Percentiles rank a stretch among this genome's conserved stretches.
phyloP scores from a whole-genome alignment of 371 early-diverging fungal species.

The Mortierella sp. region DNA sequence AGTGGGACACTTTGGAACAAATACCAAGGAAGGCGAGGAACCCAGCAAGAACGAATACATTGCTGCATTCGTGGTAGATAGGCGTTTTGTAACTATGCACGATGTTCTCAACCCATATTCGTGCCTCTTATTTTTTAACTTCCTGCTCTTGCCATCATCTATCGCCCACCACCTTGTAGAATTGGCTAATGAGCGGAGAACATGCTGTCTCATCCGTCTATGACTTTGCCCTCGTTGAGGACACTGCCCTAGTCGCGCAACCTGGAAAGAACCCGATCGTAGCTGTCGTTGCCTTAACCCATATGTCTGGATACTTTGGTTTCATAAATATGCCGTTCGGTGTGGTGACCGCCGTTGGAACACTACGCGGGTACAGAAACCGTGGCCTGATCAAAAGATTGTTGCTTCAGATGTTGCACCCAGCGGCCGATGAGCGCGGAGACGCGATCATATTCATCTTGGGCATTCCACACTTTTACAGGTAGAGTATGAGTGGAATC shows the following conservation, averaged over 20 bases:
- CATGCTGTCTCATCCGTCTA: slow-evolving; percentile 17
- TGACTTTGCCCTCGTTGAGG: slow-evolving; percentile 39
- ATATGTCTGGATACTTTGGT: slow-evolving; percentile 17
- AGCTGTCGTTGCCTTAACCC: slow-evolving; percentile 16
- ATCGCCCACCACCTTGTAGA: not conserved
- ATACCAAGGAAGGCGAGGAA: not conserved
- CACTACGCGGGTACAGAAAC: not conserved
- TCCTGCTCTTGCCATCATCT: not conserved
- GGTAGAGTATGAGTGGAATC: too few relatives aligned
- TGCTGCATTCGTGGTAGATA: not conserved
- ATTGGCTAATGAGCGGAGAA: slow-evolving; percentile 19
- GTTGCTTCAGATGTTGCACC: slow-evolving; percentile 44
- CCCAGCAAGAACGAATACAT: slow-evolving; percentile 11
- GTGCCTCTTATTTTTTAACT: too few relatives aligned
- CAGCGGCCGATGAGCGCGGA: slow-evolving; percentile 36
- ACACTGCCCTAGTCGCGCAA: slow-evolving; percentile 4
- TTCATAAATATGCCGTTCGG: not conserved
- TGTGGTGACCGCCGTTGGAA: not conserved
- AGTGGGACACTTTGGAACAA: not conserved
- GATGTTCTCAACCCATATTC: not conserved
- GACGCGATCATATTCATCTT: slow-evolving; percentile 25
- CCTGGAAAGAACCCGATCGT: slow-evolving; percentile 17
- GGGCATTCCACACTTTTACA: slow-evolving; percentile 47
- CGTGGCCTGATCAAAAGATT: slow-evolving; percentile 26
- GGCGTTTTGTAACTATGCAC: not conserved